These are phyloP conservation scores for Candida anutae DNA, from an alignment of 1,139 yeast genomes.

Conservation along the genomic window DNA sequence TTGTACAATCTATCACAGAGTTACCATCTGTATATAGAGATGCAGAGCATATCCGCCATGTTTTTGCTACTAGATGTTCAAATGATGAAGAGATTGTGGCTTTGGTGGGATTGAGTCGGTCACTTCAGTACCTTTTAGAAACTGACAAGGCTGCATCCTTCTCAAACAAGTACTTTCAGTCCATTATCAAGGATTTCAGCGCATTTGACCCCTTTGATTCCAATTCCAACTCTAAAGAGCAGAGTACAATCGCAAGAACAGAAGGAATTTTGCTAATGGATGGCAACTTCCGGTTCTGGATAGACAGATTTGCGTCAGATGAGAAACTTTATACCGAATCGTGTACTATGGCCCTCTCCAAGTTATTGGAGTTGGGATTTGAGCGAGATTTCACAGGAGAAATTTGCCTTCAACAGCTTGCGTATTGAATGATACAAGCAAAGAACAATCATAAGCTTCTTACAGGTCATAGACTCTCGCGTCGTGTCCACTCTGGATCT, in stretches of 20 bases:
- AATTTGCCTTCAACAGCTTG: no score
- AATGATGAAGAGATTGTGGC: background rate
- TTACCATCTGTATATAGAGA: background rate
- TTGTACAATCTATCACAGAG: background rate
- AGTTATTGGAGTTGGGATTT: slow-evolving; percentile 52
- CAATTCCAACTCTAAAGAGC: no score
- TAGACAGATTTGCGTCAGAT: background rate
- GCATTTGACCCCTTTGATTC: no score
- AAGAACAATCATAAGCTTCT: background rate
- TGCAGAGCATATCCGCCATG: background rate
- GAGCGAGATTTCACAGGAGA: slow-evolving; percentile 11
- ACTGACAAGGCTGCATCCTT: background rate
- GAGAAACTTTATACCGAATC: slow-evolving; percentile 8
- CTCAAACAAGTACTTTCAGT: background rate
- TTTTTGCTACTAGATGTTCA: background rate
- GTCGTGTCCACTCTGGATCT: no score
- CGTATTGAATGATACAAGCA: background rate
- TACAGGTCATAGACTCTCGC: background rate
- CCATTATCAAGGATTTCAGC: background rate
- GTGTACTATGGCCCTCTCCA: slow-evolving; percentile 46
- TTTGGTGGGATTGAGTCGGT: background rate
- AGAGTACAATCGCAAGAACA: no score
- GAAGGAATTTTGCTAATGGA: background rate
- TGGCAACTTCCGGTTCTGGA: background rate
- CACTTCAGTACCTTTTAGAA: background rate